Base-by-base conservation (phyloP, 768 basidiomycete species). In the Daedalea quercina region DNA sequence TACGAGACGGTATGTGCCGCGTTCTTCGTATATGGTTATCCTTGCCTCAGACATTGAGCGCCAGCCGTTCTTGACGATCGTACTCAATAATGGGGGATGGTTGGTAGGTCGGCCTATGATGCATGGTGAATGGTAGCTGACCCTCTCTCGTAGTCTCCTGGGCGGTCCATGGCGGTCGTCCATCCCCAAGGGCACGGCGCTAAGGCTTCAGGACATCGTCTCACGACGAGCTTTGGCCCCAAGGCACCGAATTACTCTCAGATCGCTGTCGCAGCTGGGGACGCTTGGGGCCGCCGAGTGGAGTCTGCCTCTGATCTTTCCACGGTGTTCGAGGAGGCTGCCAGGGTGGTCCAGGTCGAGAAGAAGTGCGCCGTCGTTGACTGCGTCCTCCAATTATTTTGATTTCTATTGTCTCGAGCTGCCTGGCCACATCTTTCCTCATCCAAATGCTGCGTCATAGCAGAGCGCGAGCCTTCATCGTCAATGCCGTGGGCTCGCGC, bases 51-150 rank as follows among this genome's bases (percentile, higher is more conserved):
- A 0, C 7, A 23, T 22, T 35, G 12, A 13, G 12, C 9, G 4
- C 17, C 40, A 50, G 54, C 54, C 59, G 19, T 87, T 85, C 69
- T 64, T 87, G 23, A 86, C 84, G 0, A 70, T 88, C 56, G 71
- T 88, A 0, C 65, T 89, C 12, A 87, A 87, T 62, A 87, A 87
- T 52, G 84, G 84, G 0, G 84, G 83, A 0, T 84, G 83, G 84
- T 79, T 72, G 59, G 77, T 79, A 52, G 54, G 71, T 62, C 8
- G 47, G 20, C n/a, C 51, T 13, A 15, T 46, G n/a, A 1, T 47
- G 1, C 22, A 3, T 26, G n/a, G 15, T 4, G 4, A 4, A 9
- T 17, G 23, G 3, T 44, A 20, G 20, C 44, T 23, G 7, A 25
- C 20, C 8, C 28, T 44, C 44, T 15, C 3, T 50, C n/a, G 17